These are phyloP conservation scores for Colletotrichum liaoningense DNA, from an alignment of 2,329 filamentous ascomycete species.

Conservation along the genomic window DNA sequence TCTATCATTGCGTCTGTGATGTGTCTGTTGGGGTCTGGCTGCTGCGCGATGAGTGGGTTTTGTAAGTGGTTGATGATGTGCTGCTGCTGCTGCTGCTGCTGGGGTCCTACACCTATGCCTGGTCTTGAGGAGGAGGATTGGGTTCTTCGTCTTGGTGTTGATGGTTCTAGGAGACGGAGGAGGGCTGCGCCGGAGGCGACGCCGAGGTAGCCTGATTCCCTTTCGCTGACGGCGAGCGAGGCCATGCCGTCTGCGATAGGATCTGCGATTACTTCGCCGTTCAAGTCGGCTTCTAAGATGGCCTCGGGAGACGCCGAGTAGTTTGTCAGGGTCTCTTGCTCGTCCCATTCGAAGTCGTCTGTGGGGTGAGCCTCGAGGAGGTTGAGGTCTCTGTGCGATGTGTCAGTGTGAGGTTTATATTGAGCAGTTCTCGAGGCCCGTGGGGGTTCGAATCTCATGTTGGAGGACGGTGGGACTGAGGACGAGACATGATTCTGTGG, in stretches of 20 bases:
- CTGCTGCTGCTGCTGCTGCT: slow-evolving; percentile 21
- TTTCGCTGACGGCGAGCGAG: slow-evolving; percentile 47
- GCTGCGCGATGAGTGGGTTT: slow-evolving; percentile 19
- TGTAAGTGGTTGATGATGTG: slow-evolving; percentile 27
- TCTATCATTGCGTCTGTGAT: slow-evolving; percentile 46
- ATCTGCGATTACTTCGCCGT: slow-evolving; percentile 30
- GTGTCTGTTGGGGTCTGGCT: slow-evolving; percentile 47
- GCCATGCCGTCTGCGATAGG: slow-evolving; percentile 53
- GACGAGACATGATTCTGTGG: neutral
- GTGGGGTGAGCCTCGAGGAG: slow-evolving; percentile 47
- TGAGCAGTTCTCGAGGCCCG: neutral
- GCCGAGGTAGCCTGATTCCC: slow-evolving; percentile 57
- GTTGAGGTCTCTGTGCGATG: slow-evolving; percentile 16
- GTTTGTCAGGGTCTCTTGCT: slow-evolving; percentile 43
- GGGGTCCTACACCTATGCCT: neutral
- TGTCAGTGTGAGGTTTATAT: neutral
- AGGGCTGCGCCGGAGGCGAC: slow-evolving; percentile 58
- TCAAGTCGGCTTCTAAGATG: slow-evolving; percentile 36
- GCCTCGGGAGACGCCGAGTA: slow-evolving; percentile 41
- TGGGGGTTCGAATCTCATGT: neutral
- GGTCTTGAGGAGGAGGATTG: slow-evolving; percentile 34
- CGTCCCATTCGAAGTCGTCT: slow-evolving; percentile 52
- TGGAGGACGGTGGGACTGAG: neutral
- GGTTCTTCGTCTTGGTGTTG: slow-evolving; percentile 39
- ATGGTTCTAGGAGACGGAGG: slow-evolving; percentile 50